A percentile compares a stretch with the other conserved stretches of the same genome.
Conservation (phyloP, 2,329 filamentous ascomycete species). For the Hymenoscyphus albidus region DNA sequence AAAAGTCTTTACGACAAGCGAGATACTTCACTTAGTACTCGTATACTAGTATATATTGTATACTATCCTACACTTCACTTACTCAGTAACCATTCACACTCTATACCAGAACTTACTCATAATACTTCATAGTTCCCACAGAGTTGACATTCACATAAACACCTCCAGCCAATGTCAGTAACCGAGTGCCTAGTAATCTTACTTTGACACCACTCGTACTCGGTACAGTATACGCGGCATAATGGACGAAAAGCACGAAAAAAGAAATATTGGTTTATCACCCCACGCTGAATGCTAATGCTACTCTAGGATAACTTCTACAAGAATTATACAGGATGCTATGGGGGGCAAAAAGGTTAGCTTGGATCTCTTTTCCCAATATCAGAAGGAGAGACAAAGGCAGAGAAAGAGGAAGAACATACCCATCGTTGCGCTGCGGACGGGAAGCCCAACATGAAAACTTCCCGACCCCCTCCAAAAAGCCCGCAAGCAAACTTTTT, state of each 20-base stretch:
- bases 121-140: fast-evolving
- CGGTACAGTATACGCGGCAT: neutral
- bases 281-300: conserved; percentile 1
- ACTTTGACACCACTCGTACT: no score
- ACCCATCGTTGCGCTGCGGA: conserved; percentile 14
- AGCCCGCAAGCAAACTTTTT: conserved; percentile 1
- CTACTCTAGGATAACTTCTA: conserved; percentile 5
- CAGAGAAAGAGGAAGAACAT: neutral
- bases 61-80: no score
- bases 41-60: no score
- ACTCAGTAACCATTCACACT: no score
- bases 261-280: conserved; percentile 4
- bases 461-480: conserved; percentile 7
- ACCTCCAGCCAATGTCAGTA: no score
- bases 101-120: no score
- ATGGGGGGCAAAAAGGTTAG: neutral
- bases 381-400: no score
- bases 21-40: no score
- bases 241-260: neutral
- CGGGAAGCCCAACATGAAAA: conserved; percentile 14
- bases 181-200: no score
- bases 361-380: neutral
- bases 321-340: conserved; percentile 20
- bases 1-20: neutral
- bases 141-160: no score